Evolutionary conservation across 176 grass and related monocot genomes (phyloP), one percentile per base, ranked within the genome.

Genomic region (Elaeis guineensis): DNA sequence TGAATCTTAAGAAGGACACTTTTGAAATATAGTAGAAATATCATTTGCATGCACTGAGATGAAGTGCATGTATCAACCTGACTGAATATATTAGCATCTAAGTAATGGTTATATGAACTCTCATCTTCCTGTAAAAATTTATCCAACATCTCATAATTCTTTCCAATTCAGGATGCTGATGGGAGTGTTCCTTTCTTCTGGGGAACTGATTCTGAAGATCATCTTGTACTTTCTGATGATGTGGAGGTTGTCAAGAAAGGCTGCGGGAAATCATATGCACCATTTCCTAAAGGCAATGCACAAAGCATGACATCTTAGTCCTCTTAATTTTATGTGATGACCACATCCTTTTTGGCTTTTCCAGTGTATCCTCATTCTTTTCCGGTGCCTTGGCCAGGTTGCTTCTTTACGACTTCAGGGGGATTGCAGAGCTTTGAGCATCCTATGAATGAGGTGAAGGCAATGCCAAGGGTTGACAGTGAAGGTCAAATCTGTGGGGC

Each of bases 341-440:
- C 1, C 32, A 9, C 32, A 9, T 35, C 32, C 32, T 35, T 35
- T 35, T 0, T 9, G 32, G 32, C 32, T 35, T 35, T 35, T 35
- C 32, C 25, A 23, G 25, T 35, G n/a, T 2, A 17, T 25, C 6
- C 5, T 30, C 50, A 64, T 25, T 51, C 29, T 69, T 61, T 56
- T 58, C 8, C 61, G 25, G 53, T 7, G 21, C 57, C 49, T 54
- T 7, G 14, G 53, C 52, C 72, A 95, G 90, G 90, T 70, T 95
- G 85, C 86, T 95, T 89, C 81, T 95, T 89, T 75, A 95, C 90
- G 21, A 89, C 90, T 49, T 82, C 85, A 12, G 78, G 85, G 16
- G 90, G 90, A 22, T 66, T 95, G 72, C 85, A 89, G 73, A 95
- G 85, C 78, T 95, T 83, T 57, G 85, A 95, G 76, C 85, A 95